A percentile compares a stretch with the other conserved stretches of the same genome.
Conservation (phyloP, 805 yeast genomes). For the Clavispora carvajalis region DNA sequence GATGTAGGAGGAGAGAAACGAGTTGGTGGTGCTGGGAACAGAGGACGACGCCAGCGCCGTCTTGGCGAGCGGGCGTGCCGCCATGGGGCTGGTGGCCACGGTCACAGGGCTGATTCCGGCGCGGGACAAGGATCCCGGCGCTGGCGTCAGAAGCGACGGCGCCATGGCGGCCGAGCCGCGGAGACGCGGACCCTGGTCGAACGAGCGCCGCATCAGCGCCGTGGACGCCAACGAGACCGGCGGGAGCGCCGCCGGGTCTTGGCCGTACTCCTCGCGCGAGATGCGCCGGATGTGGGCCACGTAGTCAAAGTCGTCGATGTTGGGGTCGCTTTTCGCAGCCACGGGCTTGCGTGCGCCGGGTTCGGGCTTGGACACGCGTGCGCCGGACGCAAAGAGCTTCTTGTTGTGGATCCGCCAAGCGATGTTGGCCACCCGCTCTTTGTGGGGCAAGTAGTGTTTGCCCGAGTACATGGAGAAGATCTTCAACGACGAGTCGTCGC, state of each 20-base stretch:
- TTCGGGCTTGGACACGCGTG: background rate
- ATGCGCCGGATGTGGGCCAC: conserved; percentile 41
- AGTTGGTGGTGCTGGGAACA: conserved; percentile 7
- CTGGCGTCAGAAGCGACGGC: conserved; percentile 1
- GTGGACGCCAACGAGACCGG: background rate
- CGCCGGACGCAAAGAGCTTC: conserved; percentile 18
- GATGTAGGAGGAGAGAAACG: conserved; percentile 34
- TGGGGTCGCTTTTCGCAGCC: conserved; percentile 18
- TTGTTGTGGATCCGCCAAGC: conserved; percentile 43
- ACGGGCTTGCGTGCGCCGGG: background rate
- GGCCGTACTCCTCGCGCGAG: conserved; percentile 32
- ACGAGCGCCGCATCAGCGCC: background rate
- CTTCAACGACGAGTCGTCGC: conserved; percentile 32
- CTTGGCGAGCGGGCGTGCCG: background rate
- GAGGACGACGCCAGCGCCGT: background rate
- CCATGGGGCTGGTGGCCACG: background rate
- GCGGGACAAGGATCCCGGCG: background rate
- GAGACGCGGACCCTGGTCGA: background rate
- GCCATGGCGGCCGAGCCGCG: background rate
- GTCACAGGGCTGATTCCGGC: background rate
- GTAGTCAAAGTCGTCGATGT: conserved; percentile 39
- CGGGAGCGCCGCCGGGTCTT: conserved; percentile 1
- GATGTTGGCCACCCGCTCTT: conserved; percentile 36
- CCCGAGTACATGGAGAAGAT: conserved; percentile 39
- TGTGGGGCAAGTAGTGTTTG: conserved; percentile 38